Percentiles rank a stretch among this genome's conserved stretches.
Evolutionary conservation across 352 stramenopile species (phyloP).

Genomic region (Nothophytophthora sp.): DNA sequence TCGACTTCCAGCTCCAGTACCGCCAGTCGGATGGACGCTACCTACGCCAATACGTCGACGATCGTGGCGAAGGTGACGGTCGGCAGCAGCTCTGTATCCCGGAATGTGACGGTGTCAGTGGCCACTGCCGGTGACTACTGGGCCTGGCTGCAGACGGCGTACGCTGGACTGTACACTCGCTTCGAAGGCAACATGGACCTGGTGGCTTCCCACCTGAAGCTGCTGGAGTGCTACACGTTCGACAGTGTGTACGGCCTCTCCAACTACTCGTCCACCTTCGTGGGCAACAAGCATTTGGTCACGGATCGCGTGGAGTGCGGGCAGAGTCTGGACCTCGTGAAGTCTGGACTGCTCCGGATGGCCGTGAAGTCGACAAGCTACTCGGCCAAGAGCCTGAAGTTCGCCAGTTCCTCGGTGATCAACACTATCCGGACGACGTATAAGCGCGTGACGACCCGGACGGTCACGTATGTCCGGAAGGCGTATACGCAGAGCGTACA

Average conservation of each 20-base stretch:
- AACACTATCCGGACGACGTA: constrained; percentile 35
- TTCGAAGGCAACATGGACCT: constrained; percentile 67
- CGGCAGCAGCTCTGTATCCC: constrained; percentile 30
- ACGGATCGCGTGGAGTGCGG: constrained; percentile 46
- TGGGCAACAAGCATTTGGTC: constrained; percentile 55
- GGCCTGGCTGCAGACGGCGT: constrained; percentile 60
- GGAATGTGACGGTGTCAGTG: constrained; percentile 43
- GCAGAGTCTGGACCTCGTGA: constrained; percentile 52
- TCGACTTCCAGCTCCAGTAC: constrained; percentile 24
- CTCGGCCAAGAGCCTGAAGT: constrained; percentile 43
- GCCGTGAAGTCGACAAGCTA: constrained; percentile 44
- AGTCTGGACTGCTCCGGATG: constrained; percentile 44
- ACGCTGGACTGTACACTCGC: constrained; percentile 51
- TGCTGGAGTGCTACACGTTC: constrained; percentile 67
- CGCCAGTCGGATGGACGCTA: constrained; percentile 18
- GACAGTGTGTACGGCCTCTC: constrained; percentile 46
- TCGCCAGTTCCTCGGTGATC: constrained; percentile 47
- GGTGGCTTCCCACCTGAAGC: constrained; percentile 58
- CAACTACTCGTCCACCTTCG: constrained; percentile 51
- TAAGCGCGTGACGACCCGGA: constrained; percentile 36
- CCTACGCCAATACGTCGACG: constrained; percentile 38
- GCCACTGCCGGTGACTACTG: constrained; percentile 63
- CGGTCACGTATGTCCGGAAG: constrained; percentile 34
- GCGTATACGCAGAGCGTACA: constrained; percentile 38
- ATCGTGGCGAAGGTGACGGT: constrained; percentile 46